Evolutionary conservation across 495 filamentous ascomycete species (phyloP), one percentile per base, ranked within the genome.

Genomic region (Rhypophila decipiens): DNA sequence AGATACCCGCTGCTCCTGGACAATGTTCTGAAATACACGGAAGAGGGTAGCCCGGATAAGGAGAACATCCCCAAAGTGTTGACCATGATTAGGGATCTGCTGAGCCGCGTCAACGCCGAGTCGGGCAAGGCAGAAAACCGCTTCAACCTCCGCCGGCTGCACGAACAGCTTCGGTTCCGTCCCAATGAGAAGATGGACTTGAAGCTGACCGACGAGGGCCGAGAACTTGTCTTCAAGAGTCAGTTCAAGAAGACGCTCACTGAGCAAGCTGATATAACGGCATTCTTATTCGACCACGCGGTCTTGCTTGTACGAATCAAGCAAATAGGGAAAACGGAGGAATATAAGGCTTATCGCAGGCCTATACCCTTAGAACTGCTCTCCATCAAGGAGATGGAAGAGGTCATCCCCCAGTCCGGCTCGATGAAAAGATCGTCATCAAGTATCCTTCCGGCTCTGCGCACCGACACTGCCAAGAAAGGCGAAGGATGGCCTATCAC

Each of bases 91-190:
- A 83, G 90, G 47, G 87, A 91, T 46, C 84, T 94, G 56, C 67
- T 99, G 41, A 83, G 79, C 17, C 79, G 85, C 51, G 94, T 99
- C 57, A 99, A 99, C 63, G 74, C 83, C 10, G 94, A 96, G 64
- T 94, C 88, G 56, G 94, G 94, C 53, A 96, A 93, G 67, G 88
- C 93, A 2, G 94, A 99, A 68, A 99, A 99, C 58, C 86, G 91
- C 42, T 97, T 95, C 72, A 97, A 97, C 64, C 72, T 99, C 33
- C 86, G 90, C 61, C 85, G 87, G 54, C 75, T 99, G 13, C 90
- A 96, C 59, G 77, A 87, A 42, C 85, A 95, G 48, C 77, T 99
- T 49, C 88, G 88, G 52, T 97, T 93, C 73, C 73, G 80, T 23
- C 84, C 85, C 5, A 86, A 84, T 24, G 90, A 95, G 58, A 87